phyloP scores from a whole-genome alignment of 2,329 filamentous ascomycete species.

The Arachnopeziza araneosa region DNA sequence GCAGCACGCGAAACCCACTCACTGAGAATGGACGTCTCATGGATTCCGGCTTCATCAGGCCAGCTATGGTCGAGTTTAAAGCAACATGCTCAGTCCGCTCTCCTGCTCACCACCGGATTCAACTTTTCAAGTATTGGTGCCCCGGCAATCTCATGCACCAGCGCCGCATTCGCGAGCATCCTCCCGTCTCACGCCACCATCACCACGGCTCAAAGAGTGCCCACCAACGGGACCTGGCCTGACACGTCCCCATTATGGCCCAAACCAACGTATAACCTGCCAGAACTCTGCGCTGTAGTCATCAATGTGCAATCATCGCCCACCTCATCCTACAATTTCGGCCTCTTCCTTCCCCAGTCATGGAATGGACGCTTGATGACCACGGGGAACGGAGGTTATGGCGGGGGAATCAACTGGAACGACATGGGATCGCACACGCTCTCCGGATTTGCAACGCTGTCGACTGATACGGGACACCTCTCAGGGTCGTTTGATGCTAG shows the following conservation, averaged over 20 bases:
- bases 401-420: constrained; percentile 20
- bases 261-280: not conserved
- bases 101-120: not conserved
- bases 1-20: too few species aligned
- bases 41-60: not conserved
- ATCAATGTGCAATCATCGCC: not conserved
- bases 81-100: not conserved
- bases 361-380: constrained; percentile 38
- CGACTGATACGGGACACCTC: constrained; percentile 21
- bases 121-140: not conserved
- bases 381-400: constrained; percentile 27
- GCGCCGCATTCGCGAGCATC: not conserved
- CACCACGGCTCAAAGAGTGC: not conserved
- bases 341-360: not conserved
- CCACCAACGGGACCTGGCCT: not conserved
- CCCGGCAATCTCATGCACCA: not conserved
- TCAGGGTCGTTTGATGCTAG: not conserved
- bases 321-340: not conserved
- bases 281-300: not conserved
- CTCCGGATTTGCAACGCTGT: constrained; percentile 22
- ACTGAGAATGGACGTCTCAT: not conserved
- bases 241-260: not conserved
- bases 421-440: constrained; percentile 16
- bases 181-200: not conserved
- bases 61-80: not conserved